These are phyloP conservation scores for Barnettozyma sucrosica DNA, from an alignment of 805 yeast genomes.

Conservation along the genomic window DNA sequence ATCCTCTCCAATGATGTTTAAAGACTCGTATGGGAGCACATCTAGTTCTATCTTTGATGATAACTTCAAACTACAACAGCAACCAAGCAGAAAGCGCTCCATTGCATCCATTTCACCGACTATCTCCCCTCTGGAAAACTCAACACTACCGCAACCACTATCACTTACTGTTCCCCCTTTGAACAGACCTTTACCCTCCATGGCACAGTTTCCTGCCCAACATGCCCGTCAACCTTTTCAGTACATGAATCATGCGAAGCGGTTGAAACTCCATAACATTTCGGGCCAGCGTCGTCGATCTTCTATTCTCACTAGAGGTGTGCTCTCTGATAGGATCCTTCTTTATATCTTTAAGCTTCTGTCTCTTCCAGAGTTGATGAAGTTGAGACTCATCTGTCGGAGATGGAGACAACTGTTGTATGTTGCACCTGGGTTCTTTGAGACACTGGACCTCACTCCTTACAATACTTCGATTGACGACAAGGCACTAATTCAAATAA, in stretches of 20 bases:
- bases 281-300: slow-evolving; percentile 43
- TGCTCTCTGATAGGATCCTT: slow-evolving; percentile 56
- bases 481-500: slow-evolving; percentile 47
- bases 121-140: slow-evolving; percentile 5
- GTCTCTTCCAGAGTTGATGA: slow-evolving; percentile 56
- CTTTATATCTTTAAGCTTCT: slow-evolving; percentile 47
- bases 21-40: not conserved
- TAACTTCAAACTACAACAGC: not conserved
- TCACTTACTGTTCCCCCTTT: slow-evolving; percentile 33
- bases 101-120: slow-evolving; percentile 11
- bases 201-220: slow-evolving; percentile 29
- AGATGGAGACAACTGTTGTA: slow-evolving; percentile 65
- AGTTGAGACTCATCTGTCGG: slow-evolving; percentile 48
- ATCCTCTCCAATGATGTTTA: not conserved
- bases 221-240: slow-evolving; percentile 34
- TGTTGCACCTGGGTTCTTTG: slow-evolving; percentile 48
- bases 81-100: not conserved
- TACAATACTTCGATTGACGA: slow-evolving; percentile 62
- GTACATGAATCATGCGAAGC: slow-evolving; percentile 49
- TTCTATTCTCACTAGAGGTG: slow-evolving; percentile 50
- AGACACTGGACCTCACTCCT: slow-evolving; percentile 48
- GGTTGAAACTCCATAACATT: slow-evolving; percentile 43
- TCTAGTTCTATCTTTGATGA: slow-evolving; percentile 2
- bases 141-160: slow-evolving; percentile 9
- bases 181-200: slow-evolving; percentile 33